phyloP scores from a whole-genome alignment of 306 rosid genomes.

The Castanea mollissima region DNA sequence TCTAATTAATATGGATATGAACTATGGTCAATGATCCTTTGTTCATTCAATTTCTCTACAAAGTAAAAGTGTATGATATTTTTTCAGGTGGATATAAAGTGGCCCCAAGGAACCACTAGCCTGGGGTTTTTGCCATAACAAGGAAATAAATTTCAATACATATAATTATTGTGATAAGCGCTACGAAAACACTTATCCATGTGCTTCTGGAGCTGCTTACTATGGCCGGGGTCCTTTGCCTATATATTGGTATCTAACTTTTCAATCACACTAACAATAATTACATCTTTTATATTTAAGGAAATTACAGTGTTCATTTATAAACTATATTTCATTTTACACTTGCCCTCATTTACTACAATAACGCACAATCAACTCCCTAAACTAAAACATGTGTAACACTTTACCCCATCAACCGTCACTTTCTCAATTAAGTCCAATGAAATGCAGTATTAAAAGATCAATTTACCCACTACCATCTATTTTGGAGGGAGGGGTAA shows the following conservation, averaged over 20 bases:
- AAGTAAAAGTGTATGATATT: conserved; percentile 15
- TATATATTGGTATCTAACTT: conserved; percentile 65
- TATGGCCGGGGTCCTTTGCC: conserved; percentile 95
- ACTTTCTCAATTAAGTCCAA: too few relatives aligned
- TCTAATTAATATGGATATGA: too few relatives aligned
- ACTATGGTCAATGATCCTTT: background rate
- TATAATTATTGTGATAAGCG: conserved; percentile 66
- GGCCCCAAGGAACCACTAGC: conserved; percentile 91
- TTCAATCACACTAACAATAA: background rate
- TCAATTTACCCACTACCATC: too few relatives aligned
- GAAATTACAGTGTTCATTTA: too few relatives aligned
- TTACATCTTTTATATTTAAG: too few relatives aligned
- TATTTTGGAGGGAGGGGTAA: too few relatives aligned
- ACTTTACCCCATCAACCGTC: too few relatives aligned
- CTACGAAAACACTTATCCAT: conserved; percentile 74
- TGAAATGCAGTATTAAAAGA: too few relatives aligned
- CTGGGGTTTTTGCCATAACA: conserved; percentile 92
- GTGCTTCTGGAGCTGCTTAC: conserved; percentile 78
- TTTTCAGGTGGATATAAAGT: conserved; percentile 92
- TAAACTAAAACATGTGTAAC: too few relatives aligned
- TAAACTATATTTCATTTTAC: too few relatives aligned
- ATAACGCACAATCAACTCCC: too few relatives aligned
- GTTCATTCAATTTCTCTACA: background rate
- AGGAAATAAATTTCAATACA: conserved; percentile 85
- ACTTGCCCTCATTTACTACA: too few relatives aligned